A percentile compares a stretch with the other conserved stretches of the same genome.
Evolutionary conservation across 1,284 basidiomycete genomes (phyloP).

Genomic region (Coniferiporia weirii): DNA sequence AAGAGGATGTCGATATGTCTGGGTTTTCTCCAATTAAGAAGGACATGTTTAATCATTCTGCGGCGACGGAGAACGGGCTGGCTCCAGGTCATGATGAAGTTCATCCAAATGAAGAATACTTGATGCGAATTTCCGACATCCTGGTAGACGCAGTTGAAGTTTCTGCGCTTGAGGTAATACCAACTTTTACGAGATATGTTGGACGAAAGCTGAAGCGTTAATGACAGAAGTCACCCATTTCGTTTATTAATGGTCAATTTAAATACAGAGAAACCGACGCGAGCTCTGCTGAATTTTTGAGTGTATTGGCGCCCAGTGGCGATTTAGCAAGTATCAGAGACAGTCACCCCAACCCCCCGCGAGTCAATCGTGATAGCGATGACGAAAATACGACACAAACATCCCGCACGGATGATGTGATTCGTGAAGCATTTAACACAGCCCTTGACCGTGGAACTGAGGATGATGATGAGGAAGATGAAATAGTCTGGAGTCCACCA

Average conservation of each 20-base stretch:
- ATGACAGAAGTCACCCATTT: slow-evolving; percentile 36
- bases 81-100: slow-evolving; percentile 42
- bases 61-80: slow-evolving; percentile 21
- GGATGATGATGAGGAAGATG: slow-evolving; percentile 49
- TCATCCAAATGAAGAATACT: slow-evolving; percentile 92
- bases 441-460: slow-evolving; percentile 39
- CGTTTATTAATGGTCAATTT: slow-evolving; percentile 29
- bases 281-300: neutral
- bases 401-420: slow-evolving; percentile 73
- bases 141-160: slow-evolving; percentile 69
- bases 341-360: slow-evolving; percentile 4
- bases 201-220: neutral
- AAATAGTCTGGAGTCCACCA: slow-evolving; percentile 56
- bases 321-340: neutral
- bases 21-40: slow-evolving; percentile 83
- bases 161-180: slow-evolving; percentile 50
- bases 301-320: slow-evolving; percentile 12
- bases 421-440: slow-evolving; percentile 71
- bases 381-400: slow-evolving; percentile 59
- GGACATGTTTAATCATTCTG: slow-evolving; percentile 35
- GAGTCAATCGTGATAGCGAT: slow-evolving; percentile 34
- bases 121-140: slow-evolving; percentile 90
- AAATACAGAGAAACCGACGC: neutral
- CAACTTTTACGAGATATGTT: neutral
- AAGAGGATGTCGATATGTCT: slow-evolving; percentile 88